Evolutionary conservation across 306 rosid genomes (phyloP), one percentile per base, ranked within the genome.

Genomic region (Medicago arabica): DNA sequence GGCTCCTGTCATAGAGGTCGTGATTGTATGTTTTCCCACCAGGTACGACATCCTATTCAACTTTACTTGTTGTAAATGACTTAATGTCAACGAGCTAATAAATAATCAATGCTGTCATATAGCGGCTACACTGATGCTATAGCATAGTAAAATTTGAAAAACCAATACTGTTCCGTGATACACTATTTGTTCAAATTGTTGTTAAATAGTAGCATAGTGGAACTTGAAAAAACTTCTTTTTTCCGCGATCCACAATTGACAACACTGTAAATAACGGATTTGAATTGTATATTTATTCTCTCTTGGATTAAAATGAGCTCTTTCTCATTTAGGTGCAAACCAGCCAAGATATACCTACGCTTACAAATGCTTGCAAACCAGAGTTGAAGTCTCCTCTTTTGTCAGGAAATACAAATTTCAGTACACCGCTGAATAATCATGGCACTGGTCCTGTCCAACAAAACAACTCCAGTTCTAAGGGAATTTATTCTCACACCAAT

Each of bases 1-100:
- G 96, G 98, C 68, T 87, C 60, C 76, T 94, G 98, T 85, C 17
- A 19, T 81, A 89, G 94, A 87, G 97, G 95, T 39, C 78, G 59
- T 66, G 61, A 83, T 63, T 91, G 98, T 77, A 10, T 91, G 87
- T 90, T 90, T 80, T 88, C 96, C 19, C 98, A 94, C 86, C 75
- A 91, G 96, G 98, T 94, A 88, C 63, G 36, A 64, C 63, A 76
- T 67, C 53, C 66, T 64, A 47, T 40, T 72, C 47, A 1, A 36
- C 75, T 65, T 50, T 23, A 18, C 71, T 57, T 65, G 34, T 49
- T 59, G 55, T 61, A 53, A 67, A 61, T 77, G 72, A 31, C 57
- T 50, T 11, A 21, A 21, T 66, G 15, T 12, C 23, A 25, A 60
- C 40, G 4, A 49, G 44, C 54, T 7, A 50, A 50, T 50, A 13